phyloP scores from a whole-genome alignment of 441 rosid species.

The Arabidopsis hybrid region DNA sequence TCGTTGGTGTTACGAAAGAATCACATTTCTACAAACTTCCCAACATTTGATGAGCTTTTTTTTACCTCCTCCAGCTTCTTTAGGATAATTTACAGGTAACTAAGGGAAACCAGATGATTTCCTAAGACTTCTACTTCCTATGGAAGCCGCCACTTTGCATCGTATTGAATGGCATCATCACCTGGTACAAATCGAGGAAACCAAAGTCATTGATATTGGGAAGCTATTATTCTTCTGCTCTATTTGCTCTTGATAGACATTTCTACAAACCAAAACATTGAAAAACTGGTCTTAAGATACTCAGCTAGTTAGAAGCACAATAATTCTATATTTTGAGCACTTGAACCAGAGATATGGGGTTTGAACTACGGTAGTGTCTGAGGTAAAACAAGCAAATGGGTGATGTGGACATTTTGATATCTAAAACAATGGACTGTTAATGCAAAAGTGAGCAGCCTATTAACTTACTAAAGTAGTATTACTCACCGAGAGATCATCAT shows the following conservation, averaged over 20 bases:
- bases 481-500: conserved; percentile 78
- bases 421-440: not conserved
- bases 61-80: conserved; percentile 25
- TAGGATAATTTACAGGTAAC: conserved; percentile 30
- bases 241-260: not conserved
- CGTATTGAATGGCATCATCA: conserved; percentile 52
- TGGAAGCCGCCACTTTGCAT: conserved; percentile 52
- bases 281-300: not conserved
- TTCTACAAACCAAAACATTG: not conserved
- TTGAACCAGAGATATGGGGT: not conserved
- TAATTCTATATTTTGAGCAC: not conserved
- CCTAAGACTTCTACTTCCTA: conserved; percentile 77
- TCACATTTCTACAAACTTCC: conserved; percentile 41
- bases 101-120: conserved; percentile 24
- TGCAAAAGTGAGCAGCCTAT: not conserved
- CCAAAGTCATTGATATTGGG: conserved; percentile 20
- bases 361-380: not conserved
- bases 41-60: conserved; percentile 25
- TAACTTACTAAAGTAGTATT: conserved; percentile 57
- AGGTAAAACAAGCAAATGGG: not conserved
- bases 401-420: not conserved
- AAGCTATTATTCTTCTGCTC: not conserved
- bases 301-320: not conserved
- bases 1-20: conserved; percentile 27
- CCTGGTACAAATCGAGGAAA: conserved; percentile 49